A percentile compares a stretch with the other conserved stretches of the same genome.
phyloP scores from a whole-genome alignment of 257 asterid genomes.

The Solanum chmielewskii region DNA sequence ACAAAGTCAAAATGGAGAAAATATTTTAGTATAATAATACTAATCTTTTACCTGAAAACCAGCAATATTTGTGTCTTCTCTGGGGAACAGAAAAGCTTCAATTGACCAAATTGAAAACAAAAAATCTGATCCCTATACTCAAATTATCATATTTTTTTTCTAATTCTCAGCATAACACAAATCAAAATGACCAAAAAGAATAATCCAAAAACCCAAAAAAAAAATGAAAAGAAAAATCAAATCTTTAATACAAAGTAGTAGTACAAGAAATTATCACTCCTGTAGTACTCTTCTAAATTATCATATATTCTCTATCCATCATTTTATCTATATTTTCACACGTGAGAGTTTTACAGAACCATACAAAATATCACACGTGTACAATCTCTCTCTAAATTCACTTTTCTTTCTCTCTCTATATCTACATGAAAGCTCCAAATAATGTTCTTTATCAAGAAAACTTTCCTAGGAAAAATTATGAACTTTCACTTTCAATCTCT shows the following conservation, averaged over 20 bases:
- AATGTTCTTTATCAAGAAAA: conserved; percentile 7
- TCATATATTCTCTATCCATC: conserved; percentile 33
- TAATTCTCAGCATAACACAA: neutral
- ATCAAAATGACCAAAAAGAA: neutral
- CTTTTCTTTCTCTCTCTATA: conserved; percentile 14
- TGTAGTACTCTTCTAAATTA: conserved; percentile 25
- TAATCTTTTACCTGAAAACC: conserved; percentile 29
- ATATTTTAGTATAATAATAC: neutral
- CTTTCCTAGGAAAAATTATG: conserved; percentile 21
- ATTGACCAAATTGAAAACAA: conserved; percentile 28
- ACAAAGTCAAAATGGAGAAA: conserved; percentile 7
- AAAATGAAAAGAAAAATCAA: conserved; percentile 3
- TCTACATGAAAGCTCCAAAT: conserved; percentile 25
- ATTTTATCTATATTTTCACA: conserved; percentile 44
- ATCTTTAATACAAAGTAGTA: conserved; percentile 22
- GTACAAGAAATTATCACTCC: conserved; percentile 42
- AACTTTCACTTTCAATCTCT: conserved; percentile 10
- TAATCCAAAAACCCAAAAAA: conserved; percentile 1
- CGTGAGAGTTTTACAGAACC: conserved; percentile 42
- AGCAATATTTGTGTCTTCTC: conserved; percentile 20
- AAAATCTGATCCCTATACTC: conserved; percentile 43
- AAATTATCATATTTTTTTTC: conserved; percentile 4
- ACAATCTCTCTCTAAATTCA: conserved; percentile 2
- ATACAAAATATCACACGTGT: conserved; percentile 7
- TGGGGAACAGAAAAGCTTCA: conserved; percentile 39